Evolutionary conservation across 2,329 filamentous ascomycete genomes (phyloP), one percentile per base, ranked within the genome.

Genomic region (Celoporthe dispersa): DNA sequence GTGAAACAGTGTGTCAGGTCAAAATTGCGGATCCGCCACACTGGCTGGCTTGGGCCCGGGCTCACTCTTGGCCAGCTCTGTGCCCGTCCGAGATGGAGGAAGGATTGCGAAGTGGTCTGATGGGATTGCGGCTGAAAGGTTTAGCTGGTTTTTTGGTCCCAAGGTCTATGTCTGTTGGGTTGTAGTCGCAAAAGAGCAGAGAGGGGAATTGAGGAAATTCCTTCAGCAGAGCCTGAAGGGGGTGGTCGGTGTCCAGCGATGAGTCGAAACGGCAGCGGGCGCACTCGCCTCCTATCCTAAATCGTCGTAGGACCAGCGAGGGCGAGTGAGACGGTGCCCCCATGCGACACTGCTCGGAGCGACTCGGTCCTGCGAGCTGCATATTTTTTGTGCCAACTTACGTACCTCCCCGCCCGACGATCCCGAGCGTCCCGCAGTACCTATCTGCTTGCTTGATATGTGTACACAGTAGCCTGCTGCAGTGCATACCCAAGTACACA

Each of bases 51-150:
- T 67, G 41, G 39, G 62, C 39, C 39, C 22, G 39, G 16, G 39
- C 28, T 44, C 28, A 31, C 37, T 22, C 12, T 33, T 22, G 60
- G 22, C 37, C 28, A 25, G 22, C n/a, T 28, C 55, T 59, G 55
- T 31, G 55, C 5, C 14, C 35, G 35, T 66, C 35, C 9, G 35
- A 33, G 35, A 64, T 41, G 44, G 41, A 33, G 35, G 57, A 28
- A 41, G 37, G 64, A 67, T 68, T 66, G 69, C 64, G 19, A 57
- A 64, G 69, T 66, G 70, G 64, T 62, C 64, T 68, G 70, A 71
- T 68, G 63, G 60, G 70, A 69, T 66, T 63, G 39, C 33, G 33
- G 22, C 39, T 41, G n/a, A 33, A 37, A 37, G 7, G 37, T n/a
- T 57, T 28, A 57, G 28, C 53, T 57, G 53, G 31, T 57, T 57